A percentile compares a stretch with the other conserved stretches of the same genome.
Evolutionary conservation across 106 monocot species (phyloP).

Genomic region (Acorus gramineus): DNA sequence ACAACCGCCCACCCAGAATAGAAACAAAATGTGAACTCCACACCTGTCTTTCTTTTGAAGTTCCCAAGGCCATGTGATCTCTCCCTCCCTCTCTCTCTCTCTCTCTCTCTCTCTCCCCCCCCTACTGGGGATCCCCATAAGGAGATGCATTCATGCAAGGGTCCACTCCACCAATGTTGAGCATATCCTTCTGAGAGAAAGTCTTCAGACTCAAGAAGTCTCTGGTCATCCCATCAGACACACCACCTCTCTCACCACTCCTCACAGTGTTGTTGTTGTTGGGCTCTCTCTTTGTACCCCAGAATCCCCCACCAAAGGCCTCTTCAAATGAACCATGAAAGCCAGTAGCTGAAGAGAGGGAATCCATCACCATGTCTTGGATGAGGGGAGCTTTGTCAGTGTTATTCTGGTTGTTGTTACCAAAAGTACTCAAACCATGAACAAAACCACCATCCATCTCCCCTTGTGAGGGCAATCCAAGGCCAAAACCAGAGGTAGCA

Average conservation of each 20-base stretch:
- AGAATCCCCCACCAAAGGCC: background rate
- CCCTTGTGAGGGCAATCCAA: conserved; percentile 1
- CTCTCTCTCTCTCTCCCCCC: too few relatives aligned
- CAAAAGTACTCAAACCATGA: background rate
- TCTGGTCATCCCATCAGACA: conserved; percentile 37
- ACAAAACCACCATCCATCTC: background rate
- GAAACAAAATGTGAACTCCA: too few relatives aligned
- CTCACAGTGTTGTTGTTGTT: too few relatives aligned
- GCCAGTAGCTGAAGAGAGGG: conserved; percentile 1
- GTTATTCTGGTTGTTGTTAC: too few relatives aligned
- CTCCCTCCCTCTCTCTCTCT: too few relatives aligned
- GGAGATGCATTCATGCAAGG: conserved; percentile 26
- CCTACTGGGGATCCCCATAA: conserved; percentile 3
- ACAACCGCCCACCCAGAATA: too few relatives aligned
- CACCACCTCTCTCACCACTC: conserved; percentile 1
- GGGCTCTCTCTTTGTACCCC: background rate
- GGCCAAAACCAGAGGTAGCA: too few relatives aligned
- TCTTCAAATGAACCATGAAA: conserved; percentile 2
- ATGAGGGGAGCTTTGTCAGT: background rate
- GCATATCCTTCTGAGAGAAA: conserved; percentile 39
- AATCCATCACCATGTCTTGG: conserved; percentile 3
- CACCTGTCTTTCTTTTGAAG: too few relatives aligned
- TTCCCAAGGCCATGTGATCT: too few relatives aligned
- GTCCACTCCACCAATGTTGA: conserved; percentile 43
- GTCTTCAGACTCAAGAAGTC: conserved; percentile 69